A percentile compares a stretch with the other conserved stretches of the same genome.
These are phyloP conservation scores for Lecanicillium sp. DNA, from an alignment of 2,329 filamentous ascomycete species.

Conservation along the genomic window DNA sequence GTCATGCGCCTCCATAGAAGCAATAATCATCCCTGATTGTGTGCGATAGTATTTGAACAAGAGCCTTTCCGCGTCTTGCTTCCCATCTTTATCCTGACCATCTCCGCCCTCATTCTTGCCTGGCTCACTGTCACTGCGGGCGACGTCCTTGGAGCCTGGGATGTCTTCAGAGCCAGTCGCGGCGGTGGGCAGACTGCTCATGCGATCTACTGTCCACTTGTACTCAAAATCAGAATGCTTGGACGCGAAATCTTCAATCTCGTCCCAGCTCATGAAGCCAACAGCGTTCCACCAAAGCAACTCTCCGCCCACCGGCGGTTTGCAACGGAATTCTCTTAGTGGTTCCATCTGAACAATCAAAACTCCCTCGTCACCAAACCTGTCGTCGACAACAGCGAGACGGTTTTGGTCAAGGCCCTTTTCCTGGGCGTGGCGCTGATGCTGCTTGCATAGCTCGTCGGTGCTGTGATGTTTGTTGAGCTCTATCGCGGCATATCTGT, in stretches of 20 bases:
- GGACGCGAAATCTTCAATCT: slow-evolving; percentile 1
- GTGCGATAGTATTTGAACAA: slow-evolving; percentile 1
- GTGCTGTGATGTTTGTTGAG: background rate
- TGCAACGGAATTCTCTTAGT: slow-evolving; percentile 5
- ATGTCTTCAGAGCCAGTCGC: background rate
- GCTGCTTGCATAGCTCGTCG: background rate
- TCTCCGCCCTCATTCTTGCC: too few species aligned
- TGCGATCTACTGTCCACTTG: background rate
- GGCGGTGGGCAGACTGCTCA: background rate
- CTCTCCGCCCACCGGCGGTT: slow-evolving; percentile 4
- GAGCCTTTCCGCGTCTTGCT: background rate
- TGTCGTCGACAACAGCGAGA: slow-evolving; percentile 5
- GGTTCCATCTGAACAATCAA: slow-evolving; percentile 3
- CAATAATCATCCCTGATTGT: background rate
- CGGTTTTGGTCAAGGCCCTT: background rate
- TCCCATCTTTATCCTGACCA: too few species aligned
- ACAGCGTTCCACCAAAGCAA: slow-evolving; percentile 6
- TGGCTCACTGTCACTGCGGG: too few species aligned
- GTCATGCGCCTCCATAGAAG: background rate
- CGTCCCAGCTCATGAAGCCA: slow-evolving; percentile 7
- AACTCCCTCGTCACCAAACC: background rate
- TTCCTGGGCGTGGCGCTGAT: background rate
- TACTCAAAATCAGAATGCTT: background rate
- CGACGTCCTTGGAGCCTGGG: too few species aligned
- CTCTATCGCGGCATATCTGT: background rate